Percentiles rank a stretch among this genome's conserved stretches.
Conservation (phyloP, 768 basidiomycete species). For the Suillus ampliporus region DNA sequence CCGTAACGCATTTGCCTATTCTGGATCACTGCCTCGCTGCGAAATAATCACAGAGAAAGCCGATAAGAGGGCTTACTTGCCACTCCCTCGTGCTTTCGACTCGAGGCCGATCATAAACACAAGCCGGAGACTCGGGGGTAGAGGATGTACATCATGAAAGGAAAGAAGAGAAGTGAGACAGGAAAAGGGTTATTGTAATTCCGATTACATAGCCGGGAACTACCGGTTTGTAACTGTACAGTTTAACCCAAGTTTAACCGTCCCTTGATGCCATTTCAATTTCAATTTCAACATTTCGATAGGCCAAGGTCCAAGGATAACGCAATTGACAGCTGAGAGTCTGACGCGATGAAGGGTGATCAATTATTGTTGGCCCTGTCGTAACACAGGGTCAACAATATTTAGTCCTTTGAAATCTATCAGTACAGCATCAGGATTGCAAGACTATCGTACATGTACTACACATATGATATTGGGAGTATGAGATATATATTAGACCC, state of each 20-base stretch:
- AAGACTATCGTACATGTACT: constrained; percentile 3
- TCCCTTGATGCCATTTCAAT: too few relatives aligned
- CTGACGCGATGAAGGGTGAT: too few relatives aligned
- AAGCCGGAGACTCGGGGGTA: not conserved
- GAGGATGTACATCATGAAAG: not conserved
- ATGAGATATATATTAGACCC: not conserved
- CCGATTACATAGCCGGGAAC: not conserved
- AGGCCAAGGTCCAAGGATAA: too few relatives aligned
- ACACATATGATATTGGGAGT: not conserved
- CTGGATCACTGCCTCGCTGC: constrained; percentile 12
- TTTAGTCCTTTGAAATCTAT: not conserved
- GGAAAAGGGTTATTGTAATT: not conserved
- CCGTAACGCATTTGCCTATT: constrained; percentile 17
- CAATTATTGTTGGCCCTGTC: too few relatives aligned
- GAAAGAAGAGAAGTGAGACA: not conserved
- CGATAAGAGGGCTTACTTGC: constrained; percentile 10
- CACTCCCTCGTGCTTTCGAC: constrained; percentile 19
- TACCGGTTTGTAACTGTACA: not conserved
- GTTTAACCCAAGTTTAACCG: too few relatives aligned
- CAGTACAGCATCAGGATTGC: not conserved
- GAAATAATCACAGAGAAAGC: constrained; percentile 14
- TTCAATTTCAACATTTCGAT: too few relatives aligned
- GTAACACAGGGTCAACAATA: too few relatives aligned
- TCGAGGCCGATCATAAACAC: constrained; percentile 14
- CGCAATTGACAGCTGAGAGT: too few relatives aligned